Evolutionary conservation across 2,329 filamentous ascomycete genomes (phyloP).

Genomic region (Apiospora aurea): DNA sequence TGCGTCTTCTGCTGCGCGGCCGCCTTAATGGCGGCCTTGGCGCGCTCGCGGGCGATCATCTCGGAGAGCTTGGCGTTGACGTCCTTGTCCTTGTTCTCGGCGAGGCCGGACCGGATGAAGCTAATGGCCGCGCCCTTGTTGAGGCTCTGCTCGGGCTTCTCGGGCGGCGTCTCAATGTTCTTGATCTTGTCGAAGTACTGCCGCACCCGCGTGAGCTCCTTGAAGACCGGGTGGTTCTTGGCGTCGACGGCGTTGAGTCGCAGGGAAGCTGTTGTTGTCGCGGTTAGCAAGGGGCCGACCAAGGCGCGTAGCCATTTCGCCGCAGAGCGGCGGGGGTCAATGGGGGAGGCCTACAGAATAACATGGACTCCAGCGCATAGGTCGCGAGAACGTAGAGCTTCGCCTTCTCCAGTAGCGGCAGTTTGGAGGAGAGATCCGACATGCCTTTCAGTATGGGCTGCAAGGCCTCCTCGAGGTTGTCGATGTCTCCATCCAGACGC

Average conservation of each 20-base stretch:
- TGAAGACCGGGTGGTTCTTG: slow-evolving; percentile 84
- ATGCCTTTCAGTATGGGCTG: slow-evolving; percentile 76
- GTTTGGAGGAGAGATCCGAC: slow-evolving; percentile 72
- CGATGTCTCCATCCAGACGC: slow-evolving; percentile 78
- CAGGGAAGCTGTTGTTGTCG: slow-evolving; percentile 63
- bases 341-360: slow-evolving; percentile 72
- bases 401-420: slow-evolving; percentile 92
- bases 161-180: slow-evolving; percentile 68
- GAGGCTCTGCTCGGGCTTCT: slow-evolving; percentile 60
- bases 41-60: slow-evolving; percentile 63
- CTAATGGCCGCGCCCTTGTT: slow-evolving; percentile 81
- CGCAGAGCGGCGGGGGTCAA: not conserved
- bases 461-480: slow-evolving; percentile 77
- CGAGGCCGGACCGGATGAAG: slow-evolving; percentile 81
- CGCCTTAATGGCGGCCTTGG: slow-evolving; percentile 57
- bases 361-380: slow-evolving; percentile 87
- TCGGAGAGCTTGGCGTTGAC: slow-evolving; percentile 61
- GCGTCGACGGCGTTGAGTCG: slow-evolving; percentile 80
- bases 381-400: slow-evolving; percentile 90
- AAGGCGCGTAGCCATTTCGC: slow-evolving; percentile 26
- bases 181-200: slow-evolving; percentile 96
- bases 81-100: slow-evolving; percentile 58
- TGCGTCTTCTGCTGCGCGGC: slow-evolving; percentile 15
- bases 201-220: slow-evolving; percentile 84
- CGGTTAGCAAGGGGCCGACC: not conserved